Conservation (phyloP, 805 yeast genomes). For the Vanderwaltozyma tropicalis region DNA sequence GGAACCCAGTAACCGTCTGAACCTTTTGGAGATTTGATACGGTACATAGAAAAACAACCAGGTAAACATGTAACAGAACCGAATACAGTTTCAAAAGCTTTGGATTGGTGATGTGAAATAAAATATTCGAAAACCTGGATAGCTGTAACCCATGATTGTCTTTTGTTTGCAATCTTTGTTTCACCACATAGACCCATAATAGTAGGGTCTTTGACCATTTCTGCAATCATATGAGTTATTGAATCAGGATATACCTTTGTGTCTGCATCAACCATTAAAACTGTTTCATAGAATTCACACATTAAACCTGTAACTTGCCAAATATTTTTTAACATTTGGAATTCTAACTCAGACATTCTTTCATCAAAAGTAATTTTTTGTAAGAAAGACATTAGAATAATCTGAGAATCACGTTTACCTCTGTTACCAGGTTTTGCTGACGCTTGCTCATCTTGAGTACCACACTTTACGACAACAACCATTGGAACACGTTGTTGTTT, state of each 20-base stretch:
- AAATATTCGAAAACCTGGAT: constrained; percentile 91
- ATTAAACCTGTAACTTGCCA: constrained; percentile 80
- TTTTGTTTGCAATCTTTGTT: constrained; percentile 79
- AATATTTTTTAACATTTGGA: constrained; percentile 59
- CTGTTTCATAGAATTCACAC: constrained; percentile 72
- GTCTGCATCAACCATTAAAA: constrained; percentile 92
- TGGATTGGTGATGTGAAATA: constrained; percentile 88
- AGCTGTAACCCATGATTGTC: constrained; percentile 79
- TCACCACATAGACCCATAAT: constrained; percentile 95
- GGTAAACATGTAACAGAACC: constrained; percentile 94
- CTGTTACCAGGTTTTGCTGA: constrained; percentile 81
- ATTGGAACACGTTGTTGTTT: constrained; percentile 83
- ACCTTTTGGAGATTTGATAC: constrained; percentile 85
- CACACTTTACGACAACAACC: constrained; percentile 72
- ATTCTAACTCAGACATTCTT: constrained; percentile 87
- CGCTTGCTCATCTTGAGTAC: constrained; percentile 68
- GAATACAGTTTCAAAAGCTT: constrained; percentile 89
- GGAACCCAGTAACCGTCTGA: constrained; percentile 83
- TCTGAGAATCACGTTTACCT: constrained; percentile 93
- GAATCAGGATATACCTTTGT: constrained; percentile 82
- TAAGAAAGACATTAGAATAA: constrained; percentile 79
- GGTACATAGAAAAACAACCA: constrained; percentile 87
- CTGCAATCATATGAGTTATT: constrained; percentile 80
- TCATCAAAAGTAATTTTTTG: constrained; percentile 85
- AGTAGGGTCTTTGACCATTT: constrained; percentile 75